A percentile compares a stretch with the other conserved stretches of the same genome.
These are phyloP conservation scores for Colletotrichum filicis DNA, from an alignment of 2,329 filamentous ascomycete species.

Conservation along the genomic window DNA sequence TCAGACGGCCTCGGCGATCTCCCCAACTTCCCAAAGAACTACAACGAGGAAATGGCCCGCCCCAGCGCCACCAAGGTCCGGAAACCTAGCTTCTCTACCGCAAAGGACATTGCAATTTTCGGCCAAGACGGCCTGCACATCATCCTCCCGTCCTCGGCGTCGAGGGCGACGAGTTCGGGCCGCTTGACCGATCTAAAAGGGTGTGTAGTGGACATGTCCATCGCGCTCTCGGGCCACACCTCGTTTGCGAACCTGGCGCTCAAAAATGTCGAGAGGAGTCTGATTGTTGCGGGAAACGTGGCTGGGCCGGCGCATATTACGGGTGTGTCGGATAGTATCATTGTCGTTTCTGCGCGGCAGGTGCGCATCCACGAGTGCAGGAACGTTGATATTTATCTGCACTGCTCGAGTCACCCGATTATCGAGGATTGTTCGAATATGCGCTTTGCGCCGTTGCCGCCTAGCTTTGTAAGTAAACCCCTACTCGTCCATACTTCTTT, in stretches of 20 bases:
- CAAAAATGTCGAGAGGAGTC: constrained; percentile 74
- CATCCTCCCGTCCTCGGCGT: constrained; percentile 77
- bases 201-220: constrained; percentile 85
- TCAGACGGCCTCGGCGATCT: constrained; percentile 51
- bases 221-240: constrained; percentile 64
- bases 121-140: constrained; percentile 78
- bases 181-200: constrained; percentile 75
- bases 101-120: constrained; percentile 71
- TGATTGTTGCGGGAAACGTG: constrained; percentile 84
- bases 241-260: constrained; percentile 78
- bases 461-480: constrained; percentile 70
- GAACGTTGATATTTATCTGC: constrained; percentile 85
- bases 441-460: constrained; percentile 81
- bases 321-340: constrained; percentile 74
- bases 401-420: constrained; percentile 86
- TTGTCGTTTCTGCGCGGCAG: constrained; percentile 85
- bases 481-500: too few relatives aligned
- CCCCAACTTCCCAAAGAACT: constrained; percentile 57
- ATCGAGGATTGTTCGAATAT: constrained; percentile 88
- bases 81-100: constrained; percentile 72
- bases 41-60: constrained; percentile 66
- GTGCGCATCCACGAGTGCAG: constrained; percentile 91
- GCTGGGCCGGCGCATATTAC: constrained; percentile 88
- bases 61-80: constrained; percentile 55
- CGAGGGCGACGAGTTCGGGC: constrained; percentile 78